Base-by-base conservation (phyloP, 805 yeast species). In the Barnettozyma botsteinii region DNA sequence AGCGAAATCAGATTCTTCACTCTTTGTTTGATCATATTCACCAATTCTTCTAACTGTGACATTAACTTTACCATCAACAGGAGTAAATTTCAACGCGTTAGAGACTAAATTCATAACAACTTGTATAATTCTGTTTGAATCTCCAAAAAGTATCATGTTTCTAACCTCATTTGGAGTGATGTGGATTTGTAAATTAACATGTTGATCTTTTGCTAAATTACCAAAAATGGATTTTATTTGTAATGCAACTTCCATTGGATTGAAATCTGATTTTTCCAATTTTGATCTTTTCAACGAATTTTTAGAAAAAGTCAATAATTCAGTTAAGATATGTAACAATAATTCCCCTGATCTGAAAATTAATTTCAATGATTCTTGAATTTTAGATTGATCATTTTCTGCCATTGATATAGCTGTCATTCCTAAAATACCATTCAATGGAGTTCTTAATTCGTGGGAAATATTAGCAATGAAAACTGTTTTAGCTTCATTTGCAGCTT, bases 371-470 rank as follows among this genome's bases (percentile, higher is more conserved):
- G 89, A 81, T 35, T 81, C 80, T 52, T 83, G 82, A 12, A 88
- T 79, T 48, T 79, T 77, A 12, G 67, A 61, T 5, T 70, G 69
- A 49, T 85, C 91, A 22, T 69, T 69, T 57, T 93, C 98, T 17
- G 85, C 93, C 85, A 88, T 79, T 6, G 96, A 89, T 41, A 91
- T 83, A 3, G 95, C 84, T 0, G 97, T 85, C 89, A 91, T 85
- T 47, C 98, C 98, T 40, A 93, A 66, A 31, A 93, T 93, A 57
- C 98, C 98, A 60, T 93, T 93, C 46, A 93, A 67, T 2, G 98
- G 98, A 0, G 98, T 93, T 51, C 98, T 75, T 55, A 93, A 69
- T 65, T 93, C 98, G 60, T 87, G 96, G 0, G 96, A 85, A 14
- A 87, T 88, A 50, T 89, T 85, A 2, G 96, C 96, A 53, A 87